A percentile compares a stretch with the other conserved stretches of the same genome.
Conservation (phyloP, 78 protist genomes). For the Tieghemostelium lacteum region DNA sequence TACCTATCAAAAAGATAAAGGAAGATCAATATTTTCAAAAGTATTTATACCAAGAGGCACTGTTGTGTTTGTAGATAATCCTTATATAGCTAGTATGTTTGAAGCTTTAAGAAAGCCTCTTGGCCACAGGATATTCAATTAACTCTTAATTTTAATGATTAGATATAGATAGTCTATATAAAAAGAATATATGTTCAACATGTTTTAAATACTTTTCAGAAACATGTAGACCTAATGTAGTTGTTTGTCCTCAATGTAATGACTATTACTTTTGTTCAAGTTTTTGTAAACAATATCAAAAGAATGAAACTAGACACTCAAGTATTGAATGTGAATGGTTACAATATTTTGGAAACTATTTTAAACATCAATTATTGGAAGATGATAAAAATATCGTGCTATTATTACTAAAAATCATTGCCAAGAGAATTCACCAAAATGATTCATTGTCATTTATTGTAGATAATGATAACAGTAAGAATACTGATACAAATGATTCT, state of each 20-base stretch:
- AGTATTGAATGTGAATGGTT: conserved; percentile 57
- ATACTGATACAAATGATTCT: neutral
- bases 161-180: conserved; percentile 34
- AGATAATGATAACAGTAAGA: neutral
- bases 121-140: too few species aligned
- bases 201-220: conserved; percentile 43
- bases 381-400: conserved; percentile 43
- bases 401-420: conserved; percentile 30
- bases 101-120: too few species aligned
- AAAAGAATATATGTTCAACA: conserved; percentile 50
- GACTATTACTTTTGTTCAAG: conserved; percentile 36
- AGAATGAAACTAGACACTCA: conserved; percentile 24
- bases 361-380: conserved; percentile 36
- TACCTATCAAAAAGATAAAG: neutral
- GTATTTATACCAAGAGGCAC: conserved; percentile 48
- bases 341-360: conserved; percentile 12
- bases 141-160: neutral
- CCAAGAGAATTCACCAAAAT: conserved; percentile 3
- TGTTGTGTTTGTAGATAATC: conserved; percentile 16
- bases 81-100: conserved; percentile 36
- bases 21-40: conserved; percentile 48
- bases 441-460: conserved; percentile 8
- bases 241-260: conserved; percentile 61
- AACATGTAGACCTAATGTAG: conserved; percentile 50
- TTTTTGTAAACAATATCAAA: conserved; percentile 28